phyloP scores from a whole-genome alignment of 108 stramenopile genomes.

The Skeletonema potamos region DNA sequence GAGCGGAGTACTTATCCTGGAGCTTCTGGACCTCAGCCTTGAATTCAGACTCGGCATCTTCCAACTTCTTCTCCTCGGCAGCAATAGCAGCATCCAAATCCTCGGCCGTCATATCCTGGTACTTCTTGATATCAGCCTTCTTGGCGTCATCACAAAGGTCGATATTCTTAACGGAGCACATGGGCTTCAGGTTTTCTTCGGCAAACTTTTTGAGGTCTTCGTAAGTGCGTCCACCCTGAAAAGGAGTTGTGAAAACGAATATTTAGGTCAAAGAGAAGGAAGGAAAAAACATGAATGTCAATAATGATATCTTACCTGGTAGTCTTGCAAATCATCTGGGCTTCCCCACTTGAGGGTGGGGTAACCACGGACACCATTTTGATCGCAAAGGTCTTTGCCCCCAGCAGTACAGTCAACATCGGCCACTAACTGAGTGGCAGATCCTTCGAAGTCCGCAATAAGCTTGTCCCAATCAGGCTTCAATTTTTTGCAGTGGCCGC shows the following conservation, averaged over 20 bases:
- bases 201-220: constrained; percentile 69
- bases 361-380: constrained; percentile 75
- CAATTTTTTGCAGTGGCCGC: constrained; percentile 79
- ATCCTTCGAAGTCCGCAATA: constrained; percentile 53
- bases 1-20: constrained; percentile 59
- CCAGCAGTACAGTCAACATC: constrained; percentile 86
- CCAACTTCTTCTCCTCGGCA: constrained; percentile 61
- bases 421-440: constrained; percentile 43
- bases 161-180: constrained; percentile 62
- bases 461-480: constrained; percentile 81
- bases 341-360: constrained; percentile 87
- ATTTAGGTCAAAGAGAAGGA: no score
- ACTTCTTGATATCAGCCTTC: constrained; percentile 50
- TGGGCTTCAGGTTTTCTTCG: constrained; percentile 69
- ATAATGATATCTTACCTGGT: constrained; percentile 28
- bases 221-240: constrained; percentile 63
- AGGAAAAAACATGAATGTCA: not conserved
- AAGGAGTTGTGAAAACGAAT: no score
- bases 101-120: constrained; percentile 33
- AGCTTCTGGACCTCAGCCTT: constrained; percentile 63
- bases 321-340: constrained; percentile 60
- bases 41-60: constrained; percentile 60
- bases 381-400: constrained; percentile 66
- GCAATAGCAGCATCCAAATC: constrained; percentile 51
- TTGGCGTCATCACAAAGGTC: constrained; percentile 75